Percentiles rank a stretch among this genome's conserved stretches.
phyloP scores from a whole-genome alignment of 148 eudicot genomes.

The Rhododendron williamsianum region DNA sequence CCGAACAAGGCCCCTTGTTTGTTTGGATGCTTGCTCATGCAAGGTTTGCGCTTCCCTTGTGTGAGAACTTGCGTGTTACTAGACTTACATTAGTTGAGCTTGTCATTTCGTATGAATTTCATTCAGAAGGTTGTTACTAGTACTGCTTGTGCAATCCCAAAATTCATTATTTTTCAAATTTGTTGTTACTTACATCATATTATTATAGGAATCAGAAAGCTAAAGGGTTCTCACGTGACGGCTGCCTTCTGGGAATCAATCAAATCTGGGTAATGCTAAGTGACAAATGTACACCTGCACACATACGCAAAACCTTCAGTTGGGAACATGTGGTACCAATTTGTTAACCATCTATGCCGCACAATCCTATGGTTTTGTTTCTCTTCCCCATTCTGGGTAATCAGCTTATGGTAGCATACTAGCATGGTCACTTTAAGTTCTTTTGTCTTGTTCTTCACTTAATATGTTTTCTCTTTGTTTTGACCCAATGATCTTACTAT shows the following conservation, averaged over 20 bases:
- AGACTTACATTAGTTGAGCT: background rate
- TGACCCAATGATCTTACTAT: background rate
- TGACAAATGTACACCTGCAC: constrained; percentile 4
- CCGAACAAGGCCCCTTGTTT: background rate
- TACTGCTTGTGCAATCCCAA: background rate
- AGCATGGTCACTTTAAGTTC: background rate
- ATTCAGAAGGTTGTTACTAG: background rate
- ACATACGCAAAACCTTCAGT: background rate
- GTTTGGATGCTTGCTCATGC: background rate
- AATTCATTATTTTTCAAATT: background rate
- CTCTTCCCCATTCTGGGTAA: background rate
- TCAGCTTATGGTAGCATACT: background rate
- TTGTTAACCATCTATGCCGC: background rate
- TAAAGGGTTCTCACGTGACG: constrained; percentile 42
- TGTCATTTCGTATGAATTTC: background rate
- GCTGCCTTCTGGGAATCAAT: constrained; percentile 89
- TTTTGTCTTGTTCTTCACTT: background rate
- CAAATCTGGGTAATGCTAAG: constrained; percentile 65
- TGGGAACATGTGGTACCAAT: background rate
- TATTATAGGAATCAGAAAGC: constrained; percentile 52
- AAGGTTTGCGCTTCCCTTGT: background rate
- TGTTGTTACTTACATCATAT: background rate
- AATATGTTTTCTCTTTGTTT: constrained; percentile 2
- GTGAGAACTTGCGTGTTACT: background rate
- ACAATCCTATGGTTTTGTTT: background rate